phyloP scores from a whole-genome alignment of 2,329 filamentous ascomycete genomes.

The Xylariaceae sp. region DNA sequence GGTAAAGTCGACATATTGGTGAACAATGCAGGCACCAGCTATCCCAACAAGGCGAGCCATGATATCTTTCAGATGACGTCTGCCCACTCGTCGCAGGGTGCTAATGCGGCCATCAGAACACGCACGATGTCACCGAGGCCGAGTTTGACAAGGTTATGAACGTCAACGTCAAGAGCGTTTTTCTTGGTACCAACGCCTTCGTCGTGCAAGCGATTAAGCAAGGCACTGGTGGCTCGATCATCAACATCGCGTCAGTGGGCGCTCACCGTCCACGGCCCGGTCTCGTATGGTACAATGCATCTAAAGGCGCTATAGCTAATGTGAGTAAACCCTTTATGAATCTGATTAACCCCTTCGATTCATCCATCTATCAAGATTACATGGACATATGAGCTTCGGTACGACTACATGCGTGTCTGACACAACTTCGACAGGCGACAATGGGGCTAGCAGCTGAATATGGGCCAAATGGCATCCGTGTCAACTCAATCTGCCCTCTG shows the following conservation, averaged over 20 bases:
- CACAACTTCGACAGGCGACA: not conserved
- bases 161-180: conserved; percentile 67
- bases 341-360: too few relatives aligned
- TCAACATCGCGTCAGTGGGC: conserved; percentile 64
- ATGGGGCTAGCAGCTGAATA: conserved; percentile 64
- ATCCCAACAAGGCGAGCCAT: conserved; percentile 47
- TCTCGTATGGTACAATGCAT: conserved; percentile 67
- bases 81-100: too few relatives aligned
- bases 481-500: conserved; percentile 68
- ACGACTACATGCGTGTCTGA: too few relatives aligned
- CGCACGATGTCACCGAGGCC: conserved; percentile 57
- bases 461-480: conserved; percentile 65
- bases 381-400: too few relatives aligned
- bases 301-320: conserved; percentile 61
- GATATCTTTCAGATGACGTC: too few relatives aligned
- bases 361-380: too few relatives aligned
- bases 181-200: conserved; percentile 35
- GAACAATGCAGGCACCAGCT: conserved; percentile 58
- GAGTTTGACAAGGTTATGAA: conserved; percentile 65
- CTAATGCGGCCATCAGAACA: too few relatives aligned
- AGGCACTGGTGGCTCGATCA: conserved; percentile 51
- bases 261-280: conserved; percentile 56
- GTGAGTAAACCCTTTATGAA: conserved; percentile 49
- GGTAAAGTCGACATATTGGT: conserved; percentile 54
- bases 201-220: conserved; percentile 28